Conservation (phyloP, 208 protist genomes). For the Naegleria gruberi region DNA sequence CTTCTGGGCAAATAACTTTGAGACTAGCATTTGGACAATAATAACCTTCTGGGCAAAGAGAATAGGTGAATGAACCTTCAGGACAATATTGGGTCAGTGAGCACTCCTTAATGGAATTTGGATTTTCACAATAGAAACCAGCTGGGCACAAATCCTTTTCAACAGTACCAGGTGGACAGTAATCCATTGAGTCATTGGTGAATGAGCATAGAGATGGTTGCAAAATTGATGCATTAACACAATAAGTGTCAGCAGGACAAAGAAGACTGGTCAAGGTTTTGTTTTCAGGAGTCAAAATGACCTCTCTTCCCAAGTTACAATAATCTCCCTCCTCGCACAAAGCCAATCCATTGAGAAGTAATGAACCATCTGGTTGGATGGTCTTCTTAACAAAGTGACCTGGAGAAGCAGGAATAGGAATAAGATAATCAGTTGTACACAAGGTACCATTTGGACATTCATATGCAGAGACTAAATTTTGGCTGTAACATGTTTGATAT, state of each 20-base stretch:
- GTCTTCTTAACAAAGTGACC: neutral
- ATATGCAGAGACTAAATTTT: neutral
- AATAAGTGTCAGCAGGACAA: neutral
- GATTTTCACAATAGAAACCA: constrained; percentile 14
- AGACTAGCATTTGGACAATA: constrained; percentile 24
- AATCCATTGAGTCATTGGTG: neutral
- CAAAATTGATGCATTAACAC: neutral
- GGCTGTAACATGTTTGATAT: neutral
- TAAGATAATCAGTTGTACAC: neutral
- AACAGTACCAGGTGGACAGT: neutral
- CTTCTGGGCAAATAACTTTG: neutral
- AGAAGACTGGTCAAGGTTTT: neutral
- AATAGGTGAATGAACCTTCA: neutral
- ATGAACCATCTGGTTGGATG: neutral
- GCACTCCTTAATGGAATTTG: neutral
- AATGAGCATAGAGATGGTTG: neutral
- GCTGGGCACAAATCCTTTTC: neutral
- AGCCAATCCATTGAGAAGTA: neutral
- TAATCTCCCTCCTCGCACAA: neutral
- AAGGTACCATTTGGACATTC: neutral
- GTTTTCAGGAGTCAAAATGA: too few relatives aligned
- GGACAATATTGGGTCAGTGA: constrained; percentile 5
- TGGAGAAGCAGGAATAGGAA: neutral
- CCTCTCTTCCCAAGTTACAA: neutral
- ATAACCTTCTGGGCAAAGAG: constrained; percentile 25